A percentile compares a stretch with the other conserved stretches of the same genome.
phyloP scores from a whole-genome alignment of 208 protist species.

The Naegleria gruberi region DNA sequence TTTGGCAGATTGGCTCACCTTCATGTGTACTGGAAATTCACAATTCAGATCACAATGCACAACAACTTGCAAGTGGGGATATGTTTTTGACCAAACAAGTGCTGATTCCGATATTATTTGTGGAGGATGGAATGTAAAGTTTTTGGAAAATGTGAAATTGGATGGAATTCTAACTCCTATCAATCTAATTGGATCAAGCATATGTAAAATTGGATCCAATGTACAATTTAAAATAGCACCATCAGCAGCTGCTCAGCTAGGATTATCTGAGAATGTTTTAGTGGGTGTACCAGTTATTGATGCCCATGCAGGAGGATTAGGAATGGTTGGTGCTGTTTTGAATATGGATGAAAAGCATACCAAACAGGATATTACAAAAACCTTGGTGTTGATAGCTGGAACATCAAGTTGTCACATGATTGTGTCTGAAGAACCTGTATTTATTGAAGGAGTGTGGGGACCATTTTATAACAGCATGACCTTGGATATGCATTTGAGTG shows the following conservation, averaged over 20 bases:
- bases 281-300: slow-evolving; percentile 28
- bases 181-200: neutral
- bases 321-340: neutral
- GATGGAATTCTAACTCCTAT: slow-evolving; percentile 9
- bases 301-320: slow-evolving; percentile 38
- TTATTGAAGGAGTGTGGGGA: slow-evolving; percentile 35
- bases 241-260: neutral
- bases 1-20: slow-evolving; percentile 32
- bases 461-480: slow-evolving; percentile 33
- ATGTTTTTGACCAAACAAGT: neutral
- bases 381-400: slow-evolving; percentile 30
- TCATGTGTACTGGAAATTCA: neutral
- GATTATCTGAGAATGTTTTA: neutral
- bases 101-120: neutral
- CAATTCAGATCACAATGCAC: slow-evolving; percentile 28
- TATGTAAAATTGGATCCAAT: neutral
- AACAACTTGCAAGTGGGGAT: slow-evolving; percentile 34
- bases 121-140: slow-evolving; percentile 16
- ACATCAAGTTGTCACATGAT: slow-evolving; percentile 35
- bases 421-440: neutral
- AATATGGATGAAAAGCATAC: neutral
- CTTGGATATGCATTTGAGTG: slow-evolving; percentile 24
- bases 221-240: slow-evolving; percentile 10
- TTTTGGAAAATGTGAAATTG: slow-evolving; percentile 22
- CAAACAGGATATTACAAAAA: neutral